Evolutionary conservation across 768 basidiomycete genomes (phyloP), one percentile per base, ranked within the genome.

Genomic region (Auriculariales sp.): DNA sequence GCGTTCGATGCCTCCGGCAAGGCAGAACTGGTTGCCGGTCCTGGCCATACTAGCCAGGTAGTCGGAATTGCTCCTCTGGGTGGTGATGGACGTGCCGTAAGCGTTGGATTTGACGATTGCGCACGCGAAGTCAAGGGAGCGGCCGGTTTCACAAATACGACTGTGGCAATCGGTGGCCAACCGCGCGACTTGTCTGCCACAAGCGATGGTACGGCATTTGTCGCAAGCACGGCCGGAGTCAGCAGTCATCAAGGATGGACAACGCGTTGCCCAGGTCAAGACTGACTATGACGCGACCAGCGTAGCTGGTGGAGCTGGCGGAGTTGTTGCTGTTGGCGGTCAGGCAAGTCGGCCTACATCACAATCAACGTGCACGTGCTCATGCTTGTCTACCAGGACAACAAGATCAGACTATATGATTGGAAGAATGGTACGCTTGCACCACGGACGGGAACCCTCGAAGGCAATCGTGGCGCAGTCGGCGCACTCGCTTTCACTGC

Each of bases 51-150:
- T 4, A 85, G 70, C 53, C 69, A 83, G 46, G 73, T 95, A 17
- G 72, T 79, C 0, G 80, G 73, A 0, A 63, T 95, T 42, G 69
- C 76, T 0, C 60, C 69, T 0, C 66, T 69, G 9, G 56, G 65
- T n/a, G n/a, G n/a, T 0, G 59, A 62, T 6, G 77, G 74, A 25
- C 77, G 72, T 48, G 68, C 83, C 1, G 82, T 76, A 57, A 83
- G 83, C 19, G 66, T 78, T 14, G 92, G 86, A 11, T 91, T 77
- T 58, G 93, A 95, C 54, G 93, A 95, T 59, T 69, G 62, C 28
- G 66, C 90, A 3, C 71, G 81, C 39, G 86, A 88, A 58, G 76
- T 90, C 36, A 72, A 71, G 10, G 56, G 62, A 33, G 66, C 65
- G 17, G 64, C 64, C 19, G 63, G 60, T 53, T 81, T 77, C 61